Percentiles rank a stretch among this genome's conserved stretches.
phyloP scores from a whole-genome alignment of 768 basidiomycete genomes.

The Hemileccinum rubropunctum region DNA sequence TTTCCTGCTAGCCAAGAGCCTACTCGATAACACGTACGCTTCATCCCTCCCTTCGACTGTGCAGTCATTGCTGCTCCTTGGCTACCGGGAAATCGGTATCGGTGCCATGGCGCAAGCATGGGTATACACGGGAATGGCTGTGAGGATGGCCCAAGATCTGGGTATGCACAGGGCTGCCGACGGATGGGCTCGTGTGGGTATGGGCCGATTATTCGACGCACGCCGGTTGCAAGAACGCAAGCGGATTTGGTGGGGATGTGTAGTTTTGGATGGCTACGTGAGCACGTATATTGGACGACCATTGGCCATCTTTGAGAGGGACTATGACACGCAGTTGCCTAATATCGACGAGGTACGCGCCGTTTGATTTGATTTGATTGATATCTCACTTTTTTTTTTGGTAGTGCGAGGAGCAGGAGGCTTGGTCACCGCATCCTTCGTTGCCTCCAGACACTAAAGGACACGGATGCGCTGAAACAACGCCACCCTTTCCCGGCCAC shows the following conservation, averaged over 20 bases:
- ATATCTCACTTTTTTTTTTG: constrained; percentile 9
- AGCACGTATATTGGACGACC: constrained; percentile 79
- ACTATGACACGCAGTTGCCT: constrained; percentile 73
- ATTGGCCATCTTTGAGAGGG: constrained; percentile 68
- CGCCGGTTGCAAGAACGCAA: constrained; percentile 68
- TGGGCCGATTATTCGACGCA: constrained; percentile 55
- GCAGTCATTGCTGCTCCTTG: constrained; percentile 77
- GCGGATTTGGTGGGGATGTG: constrained; percentile 76
- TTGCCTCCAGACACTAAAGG: constrained; percentile 31
- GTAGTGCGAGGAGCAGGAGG: constrained; percentile 65
- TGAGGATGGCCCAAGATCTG: constrained; percentile 90
- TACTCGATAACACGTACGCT: constrained; percentile 66
- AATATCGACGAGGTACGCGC: constrained; percentile 51
- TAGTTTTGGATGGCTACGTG: constrained; percentile 77
- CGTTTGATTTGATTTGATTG: background rate
- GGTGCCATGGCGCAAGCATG: constrained; percentile 88
- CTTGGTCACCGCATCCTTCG: constrained; percentile 44
- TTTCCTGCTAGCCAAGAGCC: constrained; percentile 60
- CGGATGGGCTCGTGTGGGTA: constrained; percentile 63
- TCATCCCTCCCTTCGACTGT: constrained; percentile 72
- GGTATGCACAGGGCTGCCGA: constrained; percentile 82
- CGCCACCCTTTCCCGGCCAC: constrained; percentile 40
- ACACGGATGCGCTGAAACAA: constrained; percentile 19
- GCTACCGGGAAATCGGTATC: constrained; percentile 83
- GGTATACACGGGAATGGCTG: constrained; percentile 84